Evolutionary conservation across 371 early-diverging fungal genomes (phyloP).

Genomic region (Umbelopsis sp.): DNA sequence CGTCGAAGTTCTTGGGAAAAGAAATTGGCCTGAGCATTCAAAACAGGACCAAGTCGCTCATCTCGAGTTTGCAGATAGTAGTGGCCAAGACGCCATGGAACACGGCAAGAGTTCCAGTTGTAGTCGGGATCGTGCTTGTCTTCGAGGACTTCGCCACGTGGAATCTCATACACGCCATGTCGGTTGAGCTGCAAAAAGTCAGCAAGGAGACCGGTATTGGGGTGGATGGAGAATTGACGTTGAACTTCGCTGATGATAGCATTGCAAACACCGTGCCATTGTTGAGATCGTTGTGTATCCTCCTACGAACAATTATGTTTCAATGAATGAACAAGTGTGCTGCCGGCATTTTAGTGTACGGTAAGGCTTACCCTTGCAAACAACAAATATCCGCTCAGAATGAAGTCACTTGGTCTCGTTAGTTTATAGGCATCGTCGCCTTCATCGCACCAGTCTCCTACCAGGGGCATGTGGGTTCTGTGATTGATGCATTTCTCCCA

Average conservation of each 20-base stretch:
- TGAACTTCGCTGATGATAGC: constrained; percentile 49
- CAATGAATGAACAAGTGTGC: neutral
- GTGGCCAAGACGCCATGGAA: constrained; percentile 65
- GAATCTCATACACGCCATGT: constrained; percentile 46
- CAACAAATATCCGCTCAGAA: constrained; percentile 58
- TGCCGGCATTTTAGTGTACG: too few relatives aligned
- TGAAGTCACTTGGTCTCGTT: constrained; percentile 65
- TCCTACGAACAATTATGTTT: constrained; percentile 31
- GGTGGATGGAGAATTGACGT: constrained; percentile 48
- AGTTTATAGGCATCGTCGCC: constrained; percentile 58
- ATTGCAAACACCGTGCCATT: constrained; percentile 57
- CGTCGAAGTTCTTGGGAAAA: constrained; percentile 52
- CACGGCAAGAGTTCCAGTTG: constrained; percentile 62
- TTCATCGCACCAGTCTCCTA: constrained; percentile 67
- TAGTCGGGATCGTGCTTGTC: constrained; percentile 54
- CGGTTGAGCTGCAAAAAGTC: constrained; percentile 59
- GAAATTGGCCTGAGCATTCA: constrained; percentile 61
- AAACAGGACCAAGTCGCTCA: constrained; percentile 48
- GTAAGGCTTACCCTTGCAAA: constrained; percentile 50
- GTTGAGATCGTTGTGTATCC: constrained; percentile 51
- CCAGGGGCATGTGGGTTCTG: constrained; percentile 56
- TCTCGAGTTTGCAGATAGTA: constrained; percentile 63
- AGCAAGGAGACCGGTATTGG: constrained; percentile 62
- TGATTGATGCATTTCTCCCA: constrained; percentile 62
- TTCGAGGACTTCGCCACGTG: constrained; percentile 52